Conservation (phyloP, 2,329 filamentous ascomycete genomes). For the Hawksworthiomyces lignivorus region DNA sequence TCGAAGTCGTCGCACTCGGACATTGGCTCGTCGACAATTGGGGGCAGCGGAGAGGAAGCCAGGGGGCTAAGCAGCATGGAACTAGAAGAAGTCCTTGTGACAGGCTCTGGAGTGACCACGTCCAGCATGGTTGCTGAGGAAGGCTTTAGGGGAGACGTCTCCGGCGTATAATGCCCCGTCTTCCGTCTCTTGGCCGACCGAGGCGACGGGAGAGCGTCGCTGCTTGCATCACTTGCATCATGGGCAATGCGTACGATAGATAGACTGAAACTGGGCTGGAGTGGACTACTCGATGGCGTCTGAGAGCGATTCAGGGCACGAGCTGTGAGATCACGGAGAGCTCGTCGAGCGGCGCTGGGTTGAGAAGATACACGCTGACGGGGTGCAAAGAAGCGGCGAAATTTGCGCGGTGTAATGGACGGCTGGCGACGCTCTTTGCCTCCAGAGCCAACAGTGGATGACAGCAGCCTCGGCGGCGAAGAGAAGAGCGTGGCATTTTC, state of each 20-base stretch:
- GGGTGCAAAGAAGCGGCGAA: slow-evolving; percentile 46
- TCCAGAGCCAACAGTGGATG: slow-evolving; percentile 2
- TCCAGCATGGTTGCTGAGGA: slow-evolving; percentile 8
- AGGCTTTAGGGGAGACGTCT: slow-evolving; percentile 28
- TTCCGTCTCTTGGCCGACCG: slow-evolving; percentile 30
- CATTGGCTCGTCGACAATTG: slow-evolving; percentile 20
- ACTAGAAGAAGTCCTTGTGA: slow-evolving; percentile 3
- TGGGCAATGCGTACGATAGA: slow-evolving; percentile 26
- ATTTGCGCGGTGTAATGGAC: slow-evolving; percentile 48
- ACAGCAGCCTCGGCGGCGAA: slow-evolving; percentile 21
- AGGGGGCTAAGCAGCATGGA: slow-evolving; percentile 31
- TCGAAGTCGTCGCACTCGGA: slow-evolving; percentile 22
- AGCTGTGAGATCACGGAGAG: slow-evolving; percentile 33
- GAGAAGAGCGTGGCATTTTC: slow-evolving; percentile 7
- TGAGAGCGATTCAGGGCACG: slow-evolving; percentile 32
- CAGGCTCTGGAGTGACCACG: slow-evolving; percentile 6
- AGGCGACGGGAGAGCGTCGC: slow-evolving; percentile 17
- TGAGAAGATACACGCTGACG: slow-evolving; percentile 32
- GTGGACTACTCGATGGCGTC: slow-evolving; percentile 24
- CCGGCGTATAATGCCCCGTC: slow-evolving; percentile 29
- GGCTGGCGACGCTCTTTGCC: slow-evolving; percentile 41
- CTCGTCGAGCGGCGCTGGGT: slow-evolving; percentile 30
- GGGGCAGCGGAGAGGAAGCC: slow-evolving; percentile 23
- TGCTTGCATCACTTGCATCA: slow-evolving; percentile 18
- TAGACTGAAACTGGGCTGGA: slow-evolving; percentile 21